Evolutionary conservation across 805 yeast genomes (phyloP), one percentile per base, ranked within the genome.

Genomic region (Wickerhamomyces bovis): DNA sequence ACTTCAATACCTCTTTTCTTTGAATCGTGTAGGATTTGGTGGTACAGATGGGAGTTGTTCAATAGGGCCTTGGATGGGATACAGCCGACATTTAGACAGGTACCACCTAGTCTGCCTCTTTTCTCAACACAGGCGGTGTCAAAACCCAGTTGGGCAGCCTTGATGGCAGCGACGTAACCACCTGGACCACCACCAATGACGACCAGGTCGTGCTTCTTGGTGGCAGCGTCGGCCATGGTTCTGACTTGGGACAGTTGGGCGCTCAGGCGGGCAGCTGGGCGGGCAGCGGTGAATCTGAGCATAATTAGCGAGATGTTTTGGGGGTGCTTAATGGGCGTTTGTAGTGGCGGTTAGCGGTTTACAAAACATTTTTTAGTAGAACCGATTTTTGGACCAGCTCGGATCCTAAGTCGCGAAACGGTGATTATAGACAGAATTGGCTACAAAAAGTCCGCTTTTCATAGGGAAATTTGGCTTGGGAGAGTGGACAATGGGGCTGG

Each of bases 111-210:
- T 40, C 81, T 71, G 41, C 99, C 99, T 70, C 99, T 85, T 73
- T 89, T 89, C 70, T 94, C 99, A 56, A 94, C 75, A 78, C 99
- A 94, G 31, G 97, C 99, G 46, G 97, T 89, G 69, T 90, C 83
- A 60, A 76, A 78, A 38, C 97, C 97, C 51, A 90, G 76, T 75
- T 94, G 99, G 43, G 99, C 99, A 50, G 97, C 97, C 70, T 89
- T 92, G 69, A 94, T 94, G 62, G 99, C 99, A 46, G 97, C 98
- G 60, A 94, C 94, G 68, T 94, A 94, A 53, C 99, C 99, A 69
- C 98, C 99, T 57, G 99, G 99, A 49, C 99, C 99, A 61, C 97
- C 98, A 58, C 99, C 99, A 63, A 94, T 85, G 59, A 94, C 88
- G 46, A 92, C 95, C 46, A 94, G 80, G 63, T 94, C 98, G 66